Base-by-base conservation (phyloP, 331 rosid species). In the Spiraea crenata region DNA sequence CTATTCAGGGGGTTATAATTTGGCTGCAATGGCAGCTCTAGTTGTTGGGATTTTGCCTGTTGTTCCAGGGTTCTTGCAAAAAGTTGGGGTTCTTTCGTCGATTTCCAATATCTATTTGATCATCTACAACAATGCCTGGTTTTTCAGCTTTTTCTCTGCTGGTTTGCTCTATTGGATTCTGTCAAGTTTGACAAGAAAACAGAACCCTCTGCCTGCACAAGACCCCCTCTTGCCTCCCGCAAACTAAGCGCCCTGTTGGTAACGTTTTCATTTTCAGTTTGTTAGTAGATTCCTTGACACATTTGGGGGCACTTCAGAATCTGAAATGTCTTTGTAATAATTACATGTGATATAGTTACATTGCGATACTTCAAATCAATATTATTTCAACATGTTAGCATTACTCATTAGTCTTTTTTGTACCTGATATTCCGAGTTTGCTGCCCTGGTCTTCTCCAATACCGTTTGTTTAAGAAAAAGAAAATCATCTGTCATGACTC, bases 71-170 rank as follows among this genome's bases (percentile, higher is more conserved):
- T 88, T 92, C 74, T 79, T 92, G 82, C 77, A 83, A 39, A 88
- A 88, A 72, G 73, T 89, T 82, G 89, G 86, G 19, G 2, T 80
- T 20, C 57, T 61, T 50, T 73, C 80, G 38, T 76, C 87, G 6
- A 40, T 90, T 71, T 75, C 92, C 6, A 17, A 81, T 3, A 6
- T 35, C 12, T 90, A 82, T 76, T 83, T 75, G 68, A 78, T 82
- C 47, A 80, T 92, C 48, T 92, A 92, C 74, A 84, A 84, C 70
- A 92, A 85, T 80, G 98, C 98, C 37, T 90, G 96, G 98, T 92
- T 92, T 78, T 41, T 88, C 46, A 88, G 96, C 76, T 82, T 86
- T 75, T 90, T 92, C 88, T 77, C 82, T 57, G 87, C 96, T 2
- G 96, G 91, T 17, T 80, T 86, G 64, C 64, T 85, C 35, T 79